Evolutionary conservation across 2,329 filamentous ascomycete species (phyloP), one percentile per base, ranked within the genome.

Genomic region (Penicillium crustosum): DNA sequence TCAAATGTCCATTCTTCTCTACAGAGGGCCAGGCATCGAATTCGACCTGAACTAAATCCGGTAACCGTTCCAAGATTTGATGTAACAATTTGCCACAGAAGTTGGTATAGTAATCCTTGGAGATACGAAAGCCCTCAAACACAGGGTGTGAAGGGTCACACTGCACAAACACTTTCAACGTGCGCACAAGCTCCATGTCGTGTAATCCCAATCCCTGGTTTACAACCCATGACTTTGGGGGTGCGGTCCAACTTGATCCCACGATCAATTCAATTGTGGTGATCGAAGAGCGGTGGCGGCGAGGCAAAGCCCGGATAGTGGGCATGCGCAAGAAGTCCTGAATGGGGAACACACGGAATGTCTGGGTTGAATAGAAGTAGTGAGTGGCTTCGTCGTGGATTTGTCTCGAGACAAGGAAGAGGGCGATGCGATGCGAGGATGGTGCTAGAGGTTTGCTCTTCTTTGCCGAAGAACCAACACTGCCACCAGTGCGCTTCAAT

Each of bases 11-110:
- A 36, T 77, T 73, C 61, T 79, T 80, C 55, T 76, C 74, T 6
- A 86, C 80, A 21, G 78, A 80, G 0, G 82, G 79, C 62, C 80
- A 85, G 3, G 78, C 83, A 69, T 86, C 83, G 49, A 87, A 81
- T 67, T 84, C 79, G 3, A 87, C 78, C 38, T 77, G 75, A 7
- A 73, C 67, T 33, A 85, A 61, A 31, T 72, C 75, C 0, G 82
- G 79, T 42, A 83, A 71, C 57, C 78, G 77, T 42, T 75, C 73
- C n/a, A 85, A 66, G 12, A 86, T 76, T 41, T 78, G 73, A 33
- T 72, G 71, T 35, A 86, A 62, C 61, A 86, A 58, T 4, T 75
- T 71, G 1, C 81, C 76, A 35, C 81, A 82, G 63, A 86, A 86
- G 41, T 78, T 73, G 2, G 83, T 85, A 65, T 86, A 87, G 58